Evolutionary conservation across 2,329 filamentous ascomycete genomes (phyloP).

Genomic region (Cladophialophora psammophila): DNA sequence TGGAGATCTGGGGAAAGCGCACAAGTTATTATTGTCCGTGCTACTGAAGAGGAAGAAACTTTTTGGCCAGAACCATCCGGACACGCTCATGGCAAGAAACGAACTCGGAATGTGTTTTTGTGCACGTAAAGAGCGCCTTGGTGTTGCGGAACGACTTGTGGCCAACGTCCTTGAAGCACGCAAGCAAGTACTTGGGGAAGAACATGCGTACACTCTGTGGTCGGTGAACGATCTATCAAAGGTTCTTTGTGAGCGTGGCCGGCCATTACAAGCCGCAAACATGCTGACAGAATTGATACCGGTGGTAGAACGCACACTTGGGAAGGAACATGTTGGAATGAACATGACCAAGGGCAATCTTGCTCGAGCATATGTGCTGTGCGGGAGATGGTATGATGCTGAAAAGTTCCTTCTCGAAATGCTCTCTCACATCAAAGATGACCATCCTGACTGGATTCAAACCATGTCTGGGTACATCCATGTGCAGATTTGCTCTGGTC

Average conservation of each 20-base stretch:
- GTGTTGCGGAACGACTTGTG: conserved; percentile 35
- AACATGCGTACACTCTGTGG: conserved; percentile 40
- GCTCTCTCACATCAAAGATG: conserved; percentile 18
- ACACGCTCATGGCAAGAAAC: conserved; percentile 32
- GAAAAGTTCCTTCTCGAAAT: conserved; percentile 31
- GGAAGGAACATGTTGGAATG: conserved; percentile 40
- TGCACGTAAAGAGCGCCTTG: conserved; percentile 25
- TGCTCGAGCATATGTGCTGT: conserved; percentile 39
- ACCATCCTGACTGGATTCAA: conserved; percentile 40
- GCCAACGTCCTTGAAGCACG: conserved; percentile 32
- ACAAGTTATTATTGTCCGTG: conserved; percentile 34
- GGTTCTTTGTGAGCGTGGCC: conserved; percentile 32
- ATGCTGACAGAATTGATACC: conserved; percentile 33
- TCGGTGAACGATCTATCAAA: conserved; percentile 37
- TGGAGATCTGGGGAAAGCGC: conserved; percentile 28
- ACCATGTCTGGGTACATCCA: conserved; percentile 38
- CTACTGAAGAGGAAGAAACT: conserved; percentile 28
- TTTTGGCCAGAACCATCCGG: conserved; percentile 30
- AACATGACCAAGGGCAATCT: conserved; percentile 44
- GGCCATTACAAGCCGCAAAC: conserved; percentile 75
- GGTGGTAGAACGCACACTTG: conserved; percentile 38
- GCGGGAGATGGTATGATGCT: conserved; percentile 36
- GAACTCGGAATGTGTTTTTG: conserved; percentile 33
- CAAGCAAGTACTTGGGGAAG: conserved; percentile 33
- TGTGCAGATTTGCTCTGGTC: conserved; percentile 33